These are phyloP conservation scores for Kluyveromyces sp. DNA, from an alignment of 1,139 yeast genomes.

Conservation along the genomic window DNA sequence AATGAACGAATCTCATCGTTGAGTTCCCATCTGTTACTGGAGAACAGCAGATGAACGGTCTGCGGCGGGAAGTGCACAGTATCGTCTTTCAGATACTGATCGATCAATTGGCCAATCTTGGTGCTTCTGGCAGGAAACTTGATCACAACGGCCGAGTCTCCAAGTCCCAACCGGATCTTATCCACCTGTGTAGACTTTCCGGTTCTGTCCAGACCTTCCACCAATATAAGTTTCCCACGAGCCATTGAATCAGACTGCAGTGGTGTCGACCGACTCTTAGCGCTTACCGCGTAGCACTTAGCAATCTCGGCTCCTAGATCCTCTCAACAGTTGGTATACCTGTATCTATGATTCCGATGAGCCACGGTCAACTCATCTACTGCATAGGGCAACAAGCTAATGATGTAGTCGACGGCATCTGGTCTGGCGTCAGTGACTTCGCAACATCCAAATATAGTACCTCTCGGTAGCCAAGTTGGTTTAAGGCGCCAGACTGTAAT, in stretches of 20 bases:
- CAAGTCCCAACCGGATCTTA: conserved; percentile 38
- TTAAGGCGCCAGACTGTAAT: conserved; percentile 28
- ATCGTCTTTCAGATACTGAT: conserved; percentile 57
- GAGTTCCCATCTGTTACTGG: conserved; percentile 93
- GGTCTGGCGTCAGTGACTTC: too few relatives aligned
- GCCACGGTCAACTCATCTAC: too few relatives aligned
- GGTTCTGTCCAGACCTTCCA: conserved; percentile 92
- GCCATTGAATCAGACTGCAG: not conserved
- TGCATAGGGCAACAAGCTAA: too few relatives aligned
- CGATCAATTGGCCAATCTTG: conserved; percentile 68
- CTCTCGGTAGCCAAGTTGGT: conserved; percentile 29
- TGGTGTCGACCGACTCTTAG: too few relatives aligned
- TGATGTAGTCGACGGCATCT: too few relatives aligned
- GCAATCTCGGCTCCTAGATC: too few relatives aligned
- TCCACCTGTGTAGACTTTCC: conserved; percentile 90
- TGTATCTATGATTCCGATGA: too few relatives aligned
- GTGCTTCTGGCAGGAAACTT: conserved; percentile 90
- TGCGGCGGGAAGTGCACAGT: conserved; percentile 53
- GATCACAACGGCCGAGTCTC: conserved; percentile 40
- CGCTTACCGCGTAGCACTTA: too few relatives aligned
- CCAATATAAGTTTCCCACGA: conserved; percentile 67
- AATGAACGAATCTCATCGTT: conserved; percentile 41
- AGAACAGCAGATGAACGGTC: conserved; percentile 78
- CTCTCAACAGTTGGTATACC: too few relatives aligned
- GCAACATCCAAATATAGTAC: not conserved